Conservation (phyloP, 2,329 filamentous ascomycete genomes). For the Diaporthe sp. region DNA sequence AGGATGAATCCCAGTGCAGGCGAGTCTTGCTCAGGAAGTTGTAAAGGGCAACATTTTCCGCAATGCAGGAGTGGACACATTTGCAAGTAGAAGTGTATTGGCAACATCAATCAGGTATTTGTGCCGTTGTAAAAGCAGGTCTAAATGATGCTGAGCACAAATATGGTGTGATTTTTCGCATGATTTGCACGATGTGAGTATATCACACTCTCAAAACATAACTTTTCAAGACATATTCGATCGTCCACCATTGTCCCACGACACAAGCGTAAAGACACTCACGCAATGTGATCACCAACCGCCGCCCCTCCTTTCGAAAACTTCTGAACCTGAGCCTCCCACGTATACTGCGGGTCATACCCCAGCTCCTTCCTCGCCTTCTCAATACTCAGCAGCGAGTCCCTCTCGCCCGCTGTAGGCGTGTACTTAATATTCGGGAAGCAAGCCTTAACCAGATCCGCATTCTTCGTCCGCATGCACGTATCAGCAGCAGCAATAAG, state of each 20-base stretch:
- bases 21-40: background rate
- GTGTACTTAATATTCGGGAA: conserved; percentile 34
- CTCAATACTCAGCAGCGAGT: conserved; percentile 36
- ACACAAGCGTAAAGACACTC: too few species aligned
- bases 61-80: background rate
- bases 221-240: background rate
- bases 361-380: conserved; percentile 35
- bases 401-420: conserved; percentile 18
- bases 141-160: background rate
- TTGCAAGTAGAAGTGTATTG: background rate
- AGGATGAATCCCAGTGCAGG: too few species aligned
- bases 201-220: background rate
- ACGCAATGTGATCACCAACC: background rate
- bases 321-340: conserved; percentile 40
- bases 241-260: background rate
- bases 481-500: conserved; percentile 35
- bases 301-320: background rate
- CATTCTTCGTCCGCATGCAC: conserved; percentile 30
- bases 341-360: conserved; percentile 27
- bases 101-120: background rate
- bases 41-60: background rate
- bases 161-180: background rate
- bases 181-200: too few species aligned
- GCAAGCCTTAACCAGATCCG: conserved; percentile 18
- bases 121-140: background rate